Evolutionary conservation across 2,329 filamentous ascomycete species (phyloP), one percentile per base, ranked within the genome.

Genomic region (Rasamsonia emersonii): DNA sequence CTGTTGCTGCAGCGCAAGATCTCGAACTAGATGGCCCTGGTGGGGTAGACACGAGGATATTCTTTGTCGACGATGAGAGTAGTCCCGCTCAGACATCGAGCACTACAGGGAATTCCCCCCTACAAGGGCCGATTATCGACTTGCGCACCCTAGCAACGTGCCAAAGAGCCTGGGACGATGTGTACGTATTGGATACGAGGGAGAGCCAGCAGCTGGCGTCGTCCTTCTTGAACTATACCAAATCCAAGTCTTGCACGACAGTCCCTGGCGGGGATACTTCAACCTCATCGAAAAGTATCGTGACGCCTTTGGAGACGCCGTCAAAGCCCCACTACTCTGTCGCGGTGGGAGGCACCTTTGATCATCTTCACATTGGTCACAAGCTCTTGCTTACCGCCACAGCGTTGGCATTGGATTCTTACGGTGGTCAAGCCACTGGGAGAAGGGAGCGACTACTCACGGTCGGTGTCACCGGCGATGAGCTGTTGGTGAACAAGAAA

Each of bases 381-480:
- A 98, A 96, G 61, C 70, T 96, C n/a, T 73, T 98, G 13, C 73
- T 98, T 13, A 86, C 88, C n/a, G 88, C 88, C 39, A 84, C 82
- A 0, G 75, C 79, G 0, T 73, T 95, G 35, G 70, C 86, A 10
- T 68, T 82, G 35, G 73, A 75, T 37, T 67, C 73, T 44, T 59
- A 24, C 48, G 59, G 18, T 46, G 51, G 18, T 11, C 39, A 42
- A 11, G 40, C 40, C 16, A 50, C 63, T 0, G 49, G 52, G 1
- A 20, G 24, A 14, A 42, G 51, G 18, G 61, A 66, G 14, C 73
- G 74, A 39, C 70, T 70, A 8, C 71, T 93, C 40, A 81, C 86
- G 11, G 71, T 95, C 24, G 91, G 91, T 9, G 82, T 98, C 44
- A 93, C 91, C 0, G 86, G 84, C 4, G 86, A 94, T 49, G 79